Evolutionary conservation across 2,329 filamentous ascomycete species (phyloP), one percentile per base, ranked within the genome.

Genomic region (Bipolaris gigantea): DNA sequence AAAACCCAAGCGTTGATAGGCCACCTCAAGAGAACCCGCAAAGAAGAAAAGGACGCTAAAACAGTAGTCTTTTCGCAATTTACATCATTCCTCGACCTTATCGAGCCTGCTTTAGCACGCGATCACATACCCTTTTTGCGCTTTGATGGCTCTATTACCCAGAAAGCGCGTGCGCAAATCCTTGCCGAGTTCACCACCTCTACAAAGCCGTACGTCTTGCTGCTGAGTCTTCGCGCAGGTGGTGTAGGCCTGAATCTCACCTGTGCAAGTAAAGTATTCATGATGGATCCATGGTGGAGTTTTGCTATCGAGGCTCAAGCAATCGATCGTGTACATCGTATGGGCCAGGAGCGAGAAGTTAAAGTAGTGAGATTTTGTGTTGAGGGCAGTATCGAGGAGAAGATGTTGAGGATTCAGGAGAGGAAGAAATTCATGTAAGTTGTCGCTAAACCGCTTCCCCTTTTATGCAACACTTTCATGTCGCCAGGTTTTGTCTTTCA

Each of bases 261-360:
- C 0, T 87, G 87, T 62, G 94, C 94, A 5, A 90, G 88, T 60
- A 81, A 90, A 49, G 95, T 99, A 5, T 99, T 89, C 77, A 95
- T 99, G 89, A 97, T 99, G 94, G 94, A 99, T 74, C 94, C 94
- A 0, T 99, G 94, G 94, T 99, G 94, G 94, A 95, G 90, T 70
- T 99, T 93, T 75, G 92, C 94, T 0, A 88, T 97, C 11, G 94
- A 99, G 76, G 91, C 92, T 5, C 94, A 99, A 75, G 94, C 94
- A 8, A 97, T 99, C 68, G 94, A 99, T 77, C 90, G 94, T 1
- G 92, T 99, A 32, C 94, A 99, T 78, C 86, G 94, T 8, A 97
- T 99, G 90, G 94, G 94, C 0, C 94, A 99, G 74, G 86, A 89
- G 45, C 83, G 86, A 15, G 89, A 93, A 66, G 94, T 99, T 2